Evolutionary conservation across 805 yeast species (phyloP).

Genomic region (Metschnikowia drakensbergensis): DNA sequence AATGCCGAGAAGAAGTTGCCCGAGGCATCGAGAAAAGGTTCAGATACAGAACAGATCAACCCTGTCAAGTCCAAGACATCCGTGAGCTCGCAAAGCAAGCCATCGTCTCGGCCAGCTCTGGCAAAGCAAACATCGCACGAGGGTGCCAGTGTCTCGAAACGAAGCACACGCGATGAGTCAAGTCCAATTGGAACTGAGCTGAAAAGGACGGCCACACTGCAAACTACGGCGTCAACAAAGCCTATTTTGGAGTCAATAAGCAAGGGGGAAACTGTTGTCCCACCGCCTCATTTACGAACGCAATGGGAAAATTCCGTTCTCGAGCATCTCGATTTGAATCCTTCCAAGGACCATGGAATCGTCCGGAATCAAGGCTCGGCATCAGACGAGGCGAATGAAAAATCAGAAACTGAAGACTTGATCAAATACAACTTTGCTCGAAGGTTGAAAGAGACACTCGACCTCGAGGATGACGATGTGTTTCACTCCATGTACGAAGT

Average conservation of each 20-base stretch:
- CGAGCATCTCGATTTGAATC: conserved; percentile 13
- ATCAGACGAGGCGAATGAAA: conserved; percentile 7
- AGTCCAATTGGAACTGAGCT: background rate
- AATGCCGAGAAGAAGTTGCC: background rate
- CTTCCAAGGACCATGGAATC: conserved; percentile 11
- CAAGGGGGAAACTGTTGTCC: conserved; percentile 4
- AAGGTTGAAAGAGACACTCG: conserved; percentile 35
- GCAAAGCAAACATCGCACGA: background rate
- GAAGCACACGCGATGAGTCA: background rate
- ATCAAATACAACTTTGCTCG: conserved; percentile 30
- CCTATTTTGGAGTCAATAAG: background rate
- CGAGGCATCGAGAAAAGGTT: background rate
- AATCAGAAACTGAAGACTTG: conserved; percentile 8
- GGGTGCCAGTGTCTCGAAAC: background rate
- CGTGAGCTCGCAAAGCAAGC: background rate
- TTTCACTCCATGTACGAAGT: conserved; percentile 62
- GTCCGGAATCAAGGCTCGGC: conserved; percentile 12
- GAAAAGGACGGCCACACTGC: background rate
- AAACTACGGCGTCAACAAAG: background rate
- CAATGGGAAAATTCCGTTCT: conserved; percentile 30
- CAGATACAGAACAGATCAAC: background rate
- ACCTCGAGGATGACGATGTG: conserved; percentile 51
- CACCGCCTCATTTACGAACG: conserved; percentile 14
- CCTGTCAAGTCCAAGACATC: background rate
- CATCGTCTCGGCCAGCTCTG: background rate